These are phyloP conservation scores for Gnetum montanum DNA, from an alignment of 75 land plant genomes.

Conservation along the genomic window DNA sequence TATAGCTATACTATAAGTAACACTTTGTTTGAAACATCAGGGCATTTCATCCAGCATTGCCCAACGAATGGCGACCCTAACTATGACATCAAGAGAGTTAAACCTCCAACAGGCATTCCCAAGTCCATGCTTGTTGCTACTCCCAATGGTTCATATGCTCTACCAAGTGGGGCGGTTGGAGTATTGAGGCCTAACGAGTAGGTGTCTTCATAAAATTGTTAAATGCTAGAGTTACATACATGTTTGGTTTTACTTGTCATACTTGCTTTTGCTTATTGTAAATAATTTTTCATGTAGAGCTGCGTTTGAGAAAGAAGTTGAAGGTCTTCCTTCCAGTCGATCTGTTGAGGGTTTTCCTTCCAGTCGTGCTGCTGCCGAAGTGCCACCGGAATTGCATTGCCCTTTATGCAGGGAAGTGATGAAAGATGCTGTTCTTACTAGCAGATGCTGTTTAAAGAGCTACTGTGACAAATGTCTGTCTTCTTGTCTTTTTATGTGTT, in stretches of 20 bases:
- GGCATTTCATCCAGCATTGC: slow-evolving; percentile 98
- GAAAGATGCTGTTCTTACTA: slow-evolving; percentile 89
- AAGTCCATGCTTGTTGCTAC: slow-evolving; percentile 89
- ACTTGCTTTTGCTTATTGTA: too few relatives aligned
- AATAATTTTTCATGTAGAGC: slow-evolving; percentile 33
- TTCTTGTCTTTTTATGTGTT: slow-evolving; percentile 6
- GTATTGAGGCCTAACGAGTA: slow-evolving; percentile 89
- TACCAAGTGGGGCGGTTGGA: slow-evolving; percentile 87
- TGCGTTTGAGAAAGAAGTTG: slow-evolving; percentile 89
- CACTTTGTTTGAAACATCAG: slow-evolving; percentile 20
- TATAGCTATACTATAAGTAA: not conserved
- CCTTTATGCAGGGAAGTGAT: slow-evolving; percentile 79
- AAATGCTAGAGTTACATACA: not conserved
- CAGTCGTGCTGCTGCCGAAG: slow-evolving; percentile 42
- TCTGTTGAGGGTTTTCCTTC: slow-evolving; percentile 54
- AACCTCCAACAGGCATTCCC: slow-evolving; percentile 97
- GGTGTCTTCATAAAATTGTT: slow-evolving; percentile 3
- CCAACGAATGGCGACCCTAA: slow-evolving; percentile 99
- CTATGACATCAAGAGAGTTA: slow-evolving; percentile 79
- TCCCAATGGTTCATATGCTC: slow-evolving; percentile 87
- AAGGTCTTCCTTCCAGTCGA: slow-evolving; percentile 52
- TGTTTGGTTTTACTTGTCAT: not conserved
- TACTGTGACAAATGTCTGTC: slow-evolving; percentile 93
- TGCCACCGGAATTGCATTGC: slow-evolving; percentile 77
- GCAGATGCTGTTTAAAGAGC: slow-evolving; percentile 80